Evolutionary conservation across 208 protist genomes (phyloP), one percentile per base, ranked within the genome.

Genomic region (Strigomonas culicis): DNA sequence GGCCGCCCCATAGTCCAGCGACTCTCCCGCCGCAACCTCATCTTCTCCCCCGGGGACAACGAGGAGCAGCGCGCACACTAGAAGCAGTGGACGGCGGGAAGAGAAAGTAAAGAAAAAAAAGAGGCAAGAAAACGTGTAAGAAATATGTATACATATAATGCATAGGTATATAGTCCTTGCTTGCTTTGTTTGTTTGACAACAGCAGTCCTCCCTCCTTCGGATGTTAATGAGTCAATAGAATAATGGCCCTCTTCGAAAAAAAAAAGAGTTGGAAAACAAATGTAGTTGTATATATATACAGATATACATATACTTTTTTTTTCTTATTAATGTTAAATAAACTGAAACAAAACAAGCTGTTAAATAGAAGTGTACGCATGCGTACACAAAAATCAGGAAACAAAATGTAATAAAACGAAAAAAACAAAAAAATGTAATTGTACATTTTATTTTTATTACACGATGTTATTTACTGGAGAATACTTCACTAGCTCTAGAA

Each of bases 1-100:
- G 97, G 97, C 27, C 95, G 97, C 59, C 98, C 98, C 63, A 98
- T 99, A 74, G 90, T 98, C 21, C 87, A 97, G 41, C 90, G 95
- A 19, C 78, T 98, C 22, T 90, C 93, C 39, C 77, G 87, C 25
- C 80, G 85, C 49, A 77, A 90, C 59, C 64, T 93, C 27, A 81
- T 90, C n/a, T 79, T 75, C 57, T 62, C 77, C 27, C 86, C 86
- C 0, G 79, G 72, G 4, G 81, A 84, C 21, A 67, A 84, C 10
- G 68, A 62, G 22, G 19, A 65, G 41, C 8, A 65, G 66, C 32
- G 59, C 47, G 15, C 61, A 6, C 36, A 41, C 39, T 59, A 47
- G 46, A 34, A 64, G 31, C 43, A 59, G 17, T 0, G 21, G 24
- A 49, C 1, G 1, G 15, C 32, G 15, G 24, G n/a, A 22, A 21